Percentiles rank a stretch among this genome's conserved stretches.
Evolutionary conservation across 257 asterid species (phyloP).

Genomic region (Solanum acaule): DNA sequence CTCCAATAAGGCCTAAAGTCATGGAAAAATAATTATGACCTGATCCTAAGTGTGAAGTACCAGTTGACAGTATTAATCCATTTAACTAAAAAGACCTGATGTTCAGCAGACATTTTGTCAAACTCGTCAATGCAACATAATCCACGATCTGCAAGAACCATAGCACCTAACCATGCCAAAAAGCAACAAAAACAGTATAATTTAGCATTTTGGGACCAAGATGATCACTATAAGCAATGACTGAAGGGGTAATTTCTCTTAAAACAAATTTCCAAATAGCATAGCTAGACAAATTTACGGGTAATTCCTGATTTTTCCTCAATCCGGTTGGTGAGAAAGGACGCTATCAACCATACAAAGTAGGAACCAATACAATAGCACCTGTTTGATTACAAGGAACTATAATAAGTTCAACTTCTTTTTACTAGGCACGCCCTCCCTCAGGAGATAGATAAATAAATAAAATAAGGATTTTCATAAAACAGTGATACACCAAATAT

Average conservation of each 20-base stretch:
- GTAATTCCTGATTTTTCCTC: neutral
- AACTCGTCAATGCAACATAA: slow-evolving; percentile 97
- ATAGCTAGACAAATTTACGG: neutral
- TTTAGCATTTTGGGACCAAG: neutral
- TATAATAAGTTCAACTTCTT: neutral
- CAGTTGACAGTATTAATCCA: neutral
- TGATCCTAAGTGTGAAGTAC: slow-evolving; percentile 6
- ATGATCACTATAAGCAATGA: neutral
- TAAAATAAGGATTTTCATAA: neutral
- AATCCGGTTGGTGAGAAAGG: neutral
- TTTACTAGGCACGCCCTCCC: neutral
- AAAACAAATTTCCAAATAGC: neutral
- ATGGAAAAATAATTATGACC: slow-evolving; percentile 15
- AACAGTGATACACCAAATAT: neutral
- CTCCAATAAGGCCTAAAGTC: slow-evolving; percentile 73
- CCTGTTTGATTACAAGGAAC: neutral
- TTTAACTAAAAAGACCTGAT: slow-evolving; percentile 51
- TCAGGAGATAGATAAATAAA: neutral
- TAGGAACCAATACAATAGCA: neutral
- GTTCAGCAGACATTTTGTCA: slow-evolving; percentile 95
- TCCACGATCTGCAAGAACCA: slow-evolving; percentile 99
- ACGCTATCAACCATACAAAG: neutral
- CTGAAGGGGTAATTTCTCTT: neutral
- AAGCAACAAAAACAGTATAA: neutral
- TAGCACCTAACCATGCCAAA: slow-evolving; percentile 56